These are phyloP conservation scores for Flaveria bidentis DNA, from an alignment of 129 eudicot genomes.

Conservation along the genomic window DNA sequence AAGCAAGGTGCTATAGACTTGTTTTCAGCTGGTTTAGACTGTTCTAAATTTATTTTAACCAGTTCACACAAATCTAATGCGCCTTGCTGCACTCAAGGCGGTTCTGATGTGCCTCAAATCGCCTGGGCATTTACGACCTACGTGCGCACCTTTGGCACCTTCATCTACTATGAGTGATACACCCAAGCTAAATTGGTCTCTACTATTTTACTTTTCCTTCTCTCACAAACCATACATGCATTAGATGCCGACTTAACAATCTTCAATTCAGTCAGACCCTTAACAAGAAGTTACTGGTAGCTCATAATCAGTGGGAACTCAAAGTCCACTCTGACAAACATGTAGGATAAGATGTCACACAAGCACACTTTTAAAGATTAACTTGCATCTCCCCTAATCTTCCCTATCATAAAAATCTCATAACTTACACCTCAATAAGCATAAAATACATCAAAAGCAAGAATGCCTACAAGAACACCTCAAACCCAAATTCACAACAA, in stretches of 20 bases:
- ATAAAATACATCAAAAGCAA: neutral
- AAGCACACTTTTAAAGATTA: neutral
- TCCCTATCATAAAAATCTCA: neutral
- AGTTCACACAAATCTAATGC: too few species aligned
- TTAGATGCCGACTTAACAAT: neutral
- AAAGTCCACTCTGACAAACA: too few species aligned
- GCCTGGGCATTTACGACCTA: too few species aligned
- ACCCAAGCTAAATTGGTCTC: neutral
- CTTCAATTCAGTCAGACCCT: neutral
- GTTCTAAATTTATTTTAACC: too few species aligned
- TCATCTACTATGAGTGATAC: neutral
- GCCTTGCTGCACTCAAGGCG: too few species aligned
- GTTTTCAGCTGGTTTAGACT: too few species aligned
- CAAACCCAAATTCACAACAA: slow-evolving; percentile 6
- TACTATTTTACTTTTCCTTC: neutral
- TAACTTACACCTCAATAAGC: neutral
- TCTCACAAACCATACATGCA: neutral
- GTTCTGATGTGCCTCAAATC: too few species aligned
- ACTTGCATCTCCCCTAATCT: neutral
- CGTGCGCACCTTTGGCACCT: too few species aligned
- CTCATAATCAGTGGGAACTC: too few species aligned
- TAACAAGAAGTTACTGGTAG: too few species aligned
- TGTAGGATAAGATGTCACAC: too few species aligned
- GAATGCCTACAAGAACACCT: neutral
- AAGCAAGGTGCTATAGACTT: too few species aligned